Base-by-base conservation (phyloP, 2,329 filamentous ascomycete species). In the Talaromyces albobiverticillius region DNA sequence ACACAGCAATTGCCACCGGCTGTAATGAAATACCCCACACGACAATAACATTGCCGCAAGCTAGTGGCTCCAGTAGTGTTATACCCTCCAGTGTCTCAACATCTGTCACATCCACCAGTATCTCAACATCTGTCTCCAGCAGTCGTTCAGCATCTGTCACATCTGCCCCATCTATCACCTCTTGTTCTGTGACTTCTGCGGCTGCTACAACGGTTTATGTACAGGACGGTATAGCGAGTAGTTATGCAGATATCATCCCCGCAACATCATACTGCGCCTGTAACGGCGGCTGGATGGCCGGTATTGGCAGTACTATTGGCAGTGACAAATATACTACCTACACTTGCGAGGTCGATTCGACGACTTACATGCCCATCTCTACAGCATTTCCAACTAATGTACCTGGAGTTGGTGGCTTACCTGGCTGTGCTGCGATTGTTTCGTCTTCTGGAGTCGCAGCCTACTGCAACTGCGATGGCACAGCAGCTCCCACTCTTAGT, bases 301-400 rank as follows among this genome's bases (percentile, higher is more conserved):
- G 29, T 31, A 36, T 48, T 13, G 46, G 31, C 11, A 48, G 14
- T 2, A 48, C 46, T 48, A n/a, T 48, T 48, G 46, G 46, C 31
- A 10, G 8, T 5, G 29, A 48, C 14, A 22, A 48, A 31, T 25
- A 11, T 20, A 48, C 46, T 6, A 48, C 46, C 4, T 25, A 25
- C 22, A 48, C 29, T 14, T 48, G 46, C 46, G 5, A 48, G 6
- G 29, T 31, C 8, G 46, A 29, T 18, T 9, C 29, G 34, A 31
- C 8, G 16, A 16, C 31, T 3, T n/a, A 18, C n/a, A 25, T 48
- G 3, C 14, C 46, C 10, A 2, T 48, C 29, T 23, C 5, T 2
- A 49, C 34, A 6, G 11, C 6, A 9, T 23, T 10, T 14, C 34
- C n/a, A 13, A 48, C 31, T 14, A 13, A 48, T 18, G 5, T n/a